phyloP scores from a whole-genome alignment of 768 basidiomycete genomes.

The Lyophyllum semitale region DNA sequence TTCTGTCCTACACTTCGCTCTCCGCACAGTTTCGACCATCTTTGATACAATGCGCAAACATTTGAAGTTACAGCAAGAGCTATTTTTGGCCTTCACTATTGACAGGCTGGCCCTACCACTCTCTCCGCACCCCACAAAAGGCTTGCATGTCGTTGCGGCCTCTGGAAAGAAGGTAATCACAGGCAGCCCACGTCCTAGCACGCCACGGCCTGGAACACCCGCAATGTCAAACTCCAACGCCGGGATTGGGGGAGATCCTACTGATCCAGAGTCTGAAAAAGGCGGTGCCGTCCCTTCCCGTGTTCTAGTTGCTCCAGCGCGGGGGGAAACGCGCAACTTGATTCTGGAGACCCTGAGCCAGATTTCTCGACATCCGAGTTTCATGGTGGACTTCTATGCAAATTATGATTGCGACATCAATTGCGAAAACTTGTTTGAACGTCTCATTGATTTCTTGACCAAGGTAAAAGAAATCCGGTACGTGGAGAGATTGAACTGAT shows the following conservation, averaged over 20 bases:
- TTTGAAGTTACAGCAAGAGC: slow-evolving; percentile 92
- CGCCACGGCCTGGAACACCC: slow-evolving; percentile 59
- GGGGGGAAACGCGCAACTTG: slow-evolving; percentile 85
- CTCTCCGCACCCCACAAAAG: slow-evolving; percentile 26
- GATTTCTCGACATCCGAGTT: slow-evolving; percentile 80
- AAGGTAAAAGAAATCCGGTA: slow-evolving; percentile 52
- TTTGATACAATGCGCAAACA: slow-evolving; percentile 84
- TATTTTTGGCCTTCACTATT: slow-evolving; percentile 92
- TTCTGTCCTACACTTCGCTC: slow-evolving; percentile 72
- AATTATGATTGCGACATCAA: slow-evolving; percentile 98
- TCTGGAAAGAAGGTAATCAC: slow-evolving; percentile 29
- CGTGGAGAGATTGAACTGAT: slow-evolving; percentile 1
- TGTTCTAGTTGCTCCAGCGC: slow-evolving; percentile 70
- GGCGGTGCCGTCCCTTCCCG: slow-evolving; percentile 52
- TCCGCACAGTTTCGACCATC: slow-evolving; percentile 86
- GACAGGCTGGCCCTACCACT: slow-evolving; percentile 77
- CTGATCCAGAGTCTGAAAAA: slow-evolving; percentile 47
- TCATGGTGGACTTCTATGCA: slow-evolving; percentile 93
- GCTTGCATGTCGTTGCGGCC: slow-evolving; percentile 18
- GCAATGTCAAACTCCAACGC: slow-evolving; percentile 39
- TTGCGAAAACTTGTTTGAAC: slow-evolving; percentile 94
- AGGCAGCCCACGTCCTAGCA: slow-evolving; percentile 32
- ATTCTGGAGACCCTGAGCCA: slow-evolving; percentile 87
- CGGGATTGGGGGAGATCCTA: slow-evolving; percentile 29
- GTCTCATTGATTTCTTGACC: slow-evolving; percentile 84